Evolutionary conservation across 163 green algal species (phyloP).

Genomic region (Prototheca wickerhamii): DNA sequence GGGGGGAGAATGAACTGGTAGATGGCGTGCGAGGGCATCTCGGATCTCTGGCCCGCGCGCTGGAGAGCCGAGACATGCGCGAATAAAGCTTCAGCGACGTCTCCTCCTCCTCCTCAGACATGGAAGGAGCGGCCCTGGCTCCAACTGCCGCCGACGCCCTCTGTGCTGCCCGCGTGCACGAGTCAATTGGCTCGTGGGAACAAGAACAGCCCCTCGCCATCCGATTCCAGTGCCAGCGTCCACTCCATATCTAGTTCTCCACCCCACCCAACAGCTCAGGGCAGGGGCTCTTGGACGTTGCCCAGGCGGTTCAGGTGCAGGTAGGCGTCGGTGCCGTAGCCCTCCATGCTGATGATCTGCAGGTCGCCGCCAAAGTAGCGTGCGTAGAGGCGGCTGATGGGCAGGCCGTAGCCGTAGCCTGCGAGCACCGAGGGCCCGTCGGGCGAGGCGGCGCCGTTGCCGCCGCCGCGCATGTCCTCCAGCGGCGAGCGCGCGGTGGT

Average conservation of each 20-base stretch:
- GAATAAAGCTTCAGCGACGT: too few relatives aligned
- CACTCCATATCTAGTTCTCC: not conserved
- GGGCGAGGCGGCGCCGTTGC: slow-evolving; percentile 17
- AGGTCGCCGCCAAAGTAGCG: slow-evolving; percentile 98
- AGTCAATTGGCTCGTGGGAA: not conserved
- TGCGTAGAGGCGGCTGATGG: slow-evolving; percentile 80
- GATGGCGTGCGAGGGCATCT: too few relatives aligned
- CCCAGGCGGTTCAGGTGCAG: slow-evolving; percentile 92
- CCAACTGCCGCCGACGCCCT: too few relatives aligned
- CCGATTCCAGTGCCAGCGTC: not conserved
- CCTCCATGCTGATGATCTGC: slow-evolving; percentile 74
- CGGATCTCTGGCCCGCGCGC: too few relatives aligned
- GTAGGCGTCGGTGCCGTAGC: slow-evolving; percentile 97
- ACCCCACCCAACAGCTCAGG: slow-evolving; percentile 30
- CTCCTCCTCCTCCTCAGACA: too few relatives aligned
- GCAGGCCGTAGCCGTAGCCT: slow-evolving; percentile 96
- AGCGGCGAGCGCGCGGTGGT: slow-evolving; percentile 72
- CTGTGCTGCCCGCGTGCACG: too few relatives aligned
- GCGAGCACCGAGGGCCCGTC: slow-evolving; percentile 78
- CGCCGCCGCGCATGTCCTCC: slow-evolving; percentile 38
- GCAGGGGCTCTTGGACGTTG: slow-evolving; percentile 84
- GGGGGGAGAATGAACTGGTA: too few relatives aligned
- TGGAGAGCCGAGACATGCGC: too few relatives aligned
- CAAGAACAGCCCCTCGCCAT: not conserved
- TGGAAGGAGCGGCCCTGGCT: too few relatives aligned